Percentiles rank a stretch among this genome's conserved stretches.
Conservation (phyloP, 768 basidiomycete genomes). For the Phlebiopsis flavidoalba region DNA sequence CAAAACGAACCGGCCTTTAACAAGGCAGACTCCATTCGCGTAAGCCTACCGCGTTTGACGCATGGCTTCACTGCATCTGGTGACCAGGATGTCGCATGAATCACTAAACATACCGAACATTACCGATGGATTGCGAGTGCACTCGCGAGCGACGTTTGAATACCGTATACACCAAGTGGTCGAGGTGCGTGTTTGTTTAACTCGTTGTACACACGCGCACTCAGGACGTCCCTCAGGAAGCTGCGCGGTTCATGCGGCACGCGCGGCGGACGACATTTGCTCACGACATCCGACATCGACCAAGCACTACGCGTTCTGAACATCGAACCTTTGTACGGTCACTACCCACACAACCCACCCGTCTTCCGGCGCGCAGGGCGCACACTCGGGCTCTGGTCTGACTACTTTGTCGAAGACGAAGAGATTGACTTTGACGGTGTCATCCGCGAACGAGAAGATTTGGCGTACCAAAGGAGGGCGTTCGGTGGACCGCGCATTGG, state of each 20-base stretch:
- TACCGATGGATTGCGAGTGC: slow-evolving; percentile 76
- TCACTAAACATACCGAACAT: slow-evolving; percentile 72
- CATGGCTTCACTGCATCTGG: background rate
- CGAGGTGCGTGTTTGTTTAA: slow-evolving; percentile 46
- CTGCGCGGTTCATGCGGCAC: slow-evolving; percentile 95
- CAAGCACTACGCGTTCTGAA: slow-evolving; percentile 91
- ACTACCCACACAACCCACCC: slow-evolving; percentile 59
- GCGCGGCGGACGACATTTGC: slow-evolving; percentile 83
- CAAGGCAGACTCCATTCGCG: slow-evolving; percentile 27
- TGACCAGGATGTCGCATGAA: slow-evolving; percentile 84
- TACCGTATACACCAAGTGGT: slow-evolving; percentile 94
- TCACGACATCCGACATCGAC: slow-evolving; percentile 89
- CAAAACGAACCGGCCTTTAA: slow-evolving; percentile 24
- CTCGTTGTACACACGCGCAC: background rate
- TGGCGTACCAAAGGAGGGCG: slow-evolving; percentile 43
- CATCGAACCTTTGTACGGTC: slow-evolving; percentile 93
- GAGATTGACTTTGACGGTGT: slow-evolving; percentile 96
- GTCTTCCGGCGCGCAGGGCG: slow-evolving; percentile 51
- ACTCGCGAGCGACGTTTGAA: slow-evolving; percentile 93
- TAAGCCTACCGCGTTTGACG: slow-evolving; percentile 9
- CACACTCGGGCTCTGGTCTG: slow-evolving; percentile 61
- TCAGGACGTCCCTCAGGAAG: slow-evolving; percentile 56
- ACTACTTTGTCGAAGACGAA: slow-evolving; percentile 95
- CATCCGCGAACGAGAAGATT: slow-evolving; percentile 79
- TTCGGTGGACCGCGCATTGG: slow-evolving; percentile 85